Evolutionary conservation across 2,329 filamentous ascomycete species (phyloP), one percentile per base, ranked within the genome.

Genomic region (Diaporthe eres): DNA sequence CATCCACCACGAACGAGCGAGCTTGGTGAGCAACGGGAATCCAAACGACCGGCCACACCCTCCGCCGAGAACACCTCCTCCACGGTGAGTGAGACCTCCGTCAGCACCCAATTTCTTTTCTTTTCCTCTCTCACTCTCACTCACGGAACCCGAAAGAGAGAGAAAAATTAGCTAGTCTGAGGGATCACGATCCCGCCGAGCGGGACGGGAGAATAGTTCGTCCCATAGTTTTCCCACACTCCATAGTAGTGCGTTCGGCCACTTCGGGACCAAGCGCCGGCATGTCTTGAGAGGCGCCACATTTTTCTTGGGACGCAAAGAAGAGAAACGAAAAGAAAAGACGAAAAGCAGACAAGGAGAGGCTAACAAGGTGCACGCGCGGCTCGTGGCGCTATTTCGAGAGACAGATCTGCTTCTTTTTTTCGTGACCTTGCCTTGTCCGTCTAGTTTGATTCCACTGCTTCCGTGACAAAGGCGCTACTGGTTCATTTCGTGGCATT

Each of bases 381-480:
- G 65, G 65, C 65, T 68, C 39, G n/a, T 68, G 12, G 34, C 53
- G 65, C 65, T 68, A 68, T 68, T 68, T 53, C n/a, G 42, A 44
- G 42, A 13, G 22, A 31, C 53, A 44, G 12, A 31, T 47, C 10
- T 47, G 61, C 61, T 65, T 65, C 61, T 60, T 57, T 57, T n/a
- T 39, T 39, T 2, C 19, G 31, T 34, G 42, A 55, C 25, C 25
- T 28, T 6, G 25, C 17, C 25, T 31, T 15, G 25, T 44, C 15
- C 12, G 42, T 28, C n/a, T 28, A 53, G n/a, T 13, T 25, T 31
- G 61, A 25, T 22, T 9, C 57, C 39, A 13, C 25, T 25, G 10
- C 13, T 31, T 42, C 25, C 60, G 39, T 34, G 60, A 47, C 60
- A 65, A 47, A 65, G 60, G 25, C 13, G 19, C 3, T 8, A 4